phyloP scores from a whole-genome alignment of 208 protist genomes.

The Trypanosoma rangeli region DNA sequence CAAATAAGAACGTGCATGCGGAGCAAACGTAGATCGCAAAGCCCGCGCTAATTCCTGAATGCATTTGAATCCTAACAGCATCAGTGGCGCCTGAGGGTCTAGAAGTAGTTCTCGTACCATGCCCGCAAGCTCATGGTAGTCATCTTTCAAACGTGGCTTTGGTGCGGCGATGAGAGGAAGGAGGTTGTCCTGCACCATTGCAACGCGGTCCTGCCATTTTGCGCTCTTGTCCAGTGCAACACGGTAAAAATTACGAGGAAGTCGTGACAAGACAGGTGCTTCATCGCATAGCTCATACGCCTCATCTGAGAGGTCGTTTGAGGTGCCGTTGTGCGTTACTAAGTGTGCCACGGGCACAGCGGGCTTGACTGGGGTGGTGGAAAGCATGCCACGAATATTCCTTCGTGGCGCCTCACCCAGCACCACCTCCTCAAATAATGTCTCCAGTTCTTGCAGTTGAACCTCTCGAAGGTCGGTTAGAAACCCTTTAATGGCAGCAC shows the following conservation, averaged over 20 bases:
- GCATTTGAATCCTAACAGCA: slow-evolving; percentile 85
- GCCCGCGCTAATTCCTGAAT: slow-evolving; percentile 78
- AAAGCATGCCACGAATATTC: slow-evolving; percentile 24
- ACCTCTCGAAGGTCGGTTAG: slow-evolving; percentile 82
- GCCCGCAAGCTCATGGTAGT: slow-evolving; percentile 83
- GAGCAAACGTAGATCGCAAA: slow-evolving; percentile 51
- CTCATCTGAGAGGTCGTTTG: slow-evolving; percentile 48
- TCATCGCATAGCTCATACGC: slow-evolving; percentile 64
- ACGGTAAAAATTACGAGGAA: slow-evolving; percentile 78
- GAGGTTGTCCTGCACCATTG: slow-evolving; percentile 62
- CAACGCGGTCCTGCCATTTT: slow-evolving; percentile 75
- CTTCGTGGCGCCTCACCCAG: slow-evolving; percentile 34
- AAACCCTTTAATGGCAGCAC: slow-evolving; percentile 62
- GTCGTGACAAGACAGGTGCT: slow-evolving; percentile 48
- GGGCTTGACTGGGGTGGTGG: slow-evolving; percentile 19
- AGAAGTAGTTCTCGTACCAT: slow-evolving; percentile 71
- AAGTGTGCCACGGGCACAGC: slow-evolving; percentile 1
- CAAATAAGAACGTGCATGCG: slow-evolving; percentile 52
- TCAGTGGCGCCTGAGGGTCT: slow-evolving; percentile 83
- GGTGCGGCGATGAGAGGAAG: slow-evolving; percentile 62
- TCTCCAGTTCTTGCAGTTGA: slow-evolving; percentile 83
- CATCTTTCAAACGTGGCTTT: slow-evolving; percentile 65
- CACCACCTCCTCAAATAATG: slow-evolving; percentile 53
- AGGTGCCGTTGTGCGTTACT: slow-evolving; percentile 5
- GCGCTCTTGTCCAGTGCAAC: slow-evolving; percentile 68